These are phyloP conservation scores for Amanita rimosa DNA, from an alignment of 768 basidiomycete genomes.

Conservation along the genomic window DNA sequence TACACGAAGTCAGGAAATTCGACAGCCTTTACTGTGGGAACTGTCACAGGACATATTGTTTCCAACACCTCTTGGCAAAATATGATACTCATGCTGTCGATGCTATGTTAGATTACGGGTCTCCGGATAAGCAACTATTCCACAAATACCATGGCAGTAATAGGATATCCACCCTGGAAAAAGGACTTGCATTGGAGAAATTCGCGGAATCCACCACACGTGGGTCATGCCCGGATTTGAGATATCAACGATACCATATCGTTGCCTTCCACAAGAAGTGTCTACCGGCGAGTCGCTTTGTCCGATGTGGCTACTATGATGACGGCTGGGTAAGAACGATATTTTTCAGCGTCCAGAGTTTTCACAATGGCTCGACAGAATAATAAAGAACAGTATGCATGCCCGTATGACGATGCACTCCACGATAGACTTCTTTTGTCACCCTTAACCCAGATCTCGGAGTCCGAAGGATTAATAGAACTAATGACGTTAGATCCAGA, in stretches of 20 bases:
- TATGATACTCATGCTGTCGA: slow-evolving; percentile 4
- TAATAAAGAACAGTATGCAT: not conserved
- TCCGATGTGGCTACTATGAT: slow-evolving; percentile 6
- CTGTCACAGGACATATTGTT: slow-evolving; percentile 1
- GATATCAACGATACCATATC: slow-evolving; percentile 4
- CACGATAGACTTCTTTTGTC: not conserved
- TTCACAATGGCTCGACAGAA: not conserved
- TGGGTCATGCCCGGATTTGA: not conserved
- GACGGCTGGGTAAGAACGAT: slow-evolving; percentile 1
- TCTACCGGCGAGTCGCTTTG: not conserved
- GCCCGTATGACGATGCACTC: not conserved
- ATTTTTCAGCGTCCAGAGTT: not conserved
- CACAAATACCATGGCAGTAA: not conserved
- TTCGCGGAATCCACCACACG: not conserved
- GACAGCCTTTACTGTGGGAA: not conserved
- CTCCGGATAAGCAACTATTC: not conserved
- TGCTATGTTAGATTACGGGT: not conserved
- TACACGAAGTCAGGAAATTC: not conserved
- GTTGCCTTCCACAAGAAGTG: not conserved
- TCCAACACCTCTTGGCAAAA: slow-evolving; percentile 2
- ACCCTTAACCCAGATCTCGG: not conserved
- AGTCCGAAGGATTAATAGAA: not conserved
- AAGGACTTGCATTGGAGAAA: not conserved
- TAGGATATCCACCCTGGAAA: not conserved
- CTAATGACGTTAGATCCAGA: not conserved